Conservation (phyloP, 1,284 basidiomycete genomes). For the Cryptococcus depauperatus region DNA sequence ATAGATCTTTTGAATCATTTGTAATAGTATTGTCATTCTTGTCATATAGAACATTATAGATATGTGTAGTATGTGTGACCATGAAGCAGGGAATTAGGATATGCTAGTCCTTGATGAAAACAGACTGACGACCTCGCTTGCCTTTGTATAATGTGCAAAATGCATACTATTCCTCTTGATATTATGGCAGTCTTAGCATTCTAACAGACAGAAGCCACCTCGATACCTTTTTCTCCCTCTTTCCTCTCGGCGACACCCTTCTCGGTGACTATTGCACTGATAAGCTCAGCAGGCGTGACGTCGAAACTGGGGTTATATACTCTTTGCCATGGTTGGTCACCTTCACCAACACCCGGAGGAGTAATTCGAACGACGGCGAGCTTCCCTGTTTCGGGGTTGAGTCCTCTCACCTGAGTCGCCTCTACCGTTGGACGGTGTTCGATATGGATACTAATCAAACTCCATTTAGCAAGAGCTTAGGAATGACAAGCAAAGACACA, state of each 20-base stretch:
- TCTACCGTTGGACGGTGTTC: constrained; percentile 79
- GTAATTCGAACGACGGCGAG: constrained; percentile 43
- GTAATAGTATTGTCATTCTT: not conserved
- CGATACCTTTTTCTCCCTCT: constrained; percentile 39
- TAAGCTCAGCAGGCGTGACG: constrained; percentile 73
- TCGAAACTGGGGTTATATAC: constrained; percentile 91
- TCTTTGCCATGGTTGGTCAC: constrained; percentile 38
- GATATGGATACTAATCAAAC: constrained; percentile 64
- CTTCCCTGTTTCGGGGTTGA: constrained; percentile 39
- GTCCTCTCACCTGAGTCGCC: constrained; percentile 74
- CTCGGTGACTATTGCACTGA: constrained; percentile 71
- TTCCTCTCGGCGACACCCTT: constrained; percentile 65
- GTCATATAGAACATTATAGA: no score
- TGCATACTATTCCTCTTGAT: no score
- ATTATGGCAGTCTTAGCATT: no score
- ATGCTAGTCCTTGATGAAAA: no score
- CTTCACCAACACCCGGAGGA: constrained; percentile 43
- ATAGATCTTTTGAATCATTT: constrained; percentile 28
- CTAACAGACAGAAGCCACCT: constrained; percentile 36
- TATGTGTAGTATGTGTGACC: no score
- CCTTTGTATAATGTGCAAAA: no score
- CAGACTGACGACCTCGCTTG: no score
- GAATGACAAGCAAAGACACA: constrained; percentile 26
- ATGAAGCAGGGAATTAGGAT: no score
- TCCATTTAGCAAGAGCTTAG: constrained; percentile 1